Percentiles rank a stretch among this genome's conserved stretches.
Conservation (phyloP, 2,329 filamentous ascomycete genomes). For the Talaromyces sp. region DNA sequence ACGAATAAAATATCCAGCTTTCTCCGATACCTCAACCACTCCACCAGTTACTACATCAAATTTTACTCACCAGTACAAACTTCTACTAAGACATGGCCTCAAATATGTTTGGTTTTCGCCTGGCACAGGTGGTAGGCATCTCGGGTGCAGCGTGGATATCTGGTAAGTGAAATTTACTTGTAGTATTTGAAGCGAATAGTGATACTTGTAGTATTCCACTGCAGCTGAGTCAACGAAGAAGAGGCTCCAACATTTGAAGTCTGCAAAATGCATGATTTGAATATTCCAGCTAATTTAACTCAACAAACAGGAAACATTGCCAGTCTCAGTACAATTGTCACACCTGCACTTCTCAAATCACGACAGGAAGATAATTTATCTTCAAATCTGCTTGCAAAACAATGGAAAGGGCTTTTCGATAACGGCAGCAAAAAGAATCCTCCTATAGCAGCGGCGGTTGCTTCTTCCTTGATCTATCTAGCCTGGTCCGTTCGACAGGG, state of each 20-base stretch:
- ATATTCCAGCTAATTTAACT: not conserved
- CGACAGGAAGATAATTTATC: slow-evolving; percentile 15
- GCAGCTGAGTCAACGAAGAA: too few species aligned
- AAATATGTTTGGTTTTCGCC: slow-evolving; percentile 23
- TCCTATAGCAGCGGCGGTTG: slow-evolving; percentile 24
- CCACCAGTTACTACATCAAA: not conserved
- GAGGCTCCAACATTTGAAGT: too few species aligned
- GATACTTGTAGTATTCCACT: too few species aligned
- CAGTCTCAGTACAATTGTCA: slow-evolving; percentile 25
- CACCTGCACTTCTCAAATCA: slow-evolving; percentile 30
- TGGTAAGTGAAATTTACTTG: slow-evolving; percentile 25
- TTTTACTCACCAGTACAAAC: too few species aligned
- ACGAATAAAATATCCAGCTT: too few species aligned
- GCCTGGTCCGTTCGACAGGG: slow-evolving; percentile 29
- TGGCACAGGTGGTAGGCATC: slow-evolving; percentile 32
- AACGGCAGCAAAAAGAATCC: slow-evolving; percentile 28
- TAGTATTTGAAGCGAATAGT: too few species aligned
- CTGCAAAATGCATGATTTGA: too few species aligned
- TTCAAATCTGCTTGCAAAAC: slow-evolving; percentile 14
- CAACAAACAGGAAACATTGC: slow-evolving; percentile 29
- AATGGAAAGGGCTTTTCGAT: slow-evolving; percentile 23
- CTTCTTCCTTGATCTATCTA: slow-evolving; percentile 31
- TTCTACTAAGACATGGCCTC: slow-evolving; percentile 17
- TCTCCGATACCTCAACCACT: not conserved
- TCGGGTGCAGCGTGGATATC: slow-evolving; percentile 35